Evolutionary conservation across 441 rosid species (phyloP), one percentile per base, ranked within the genome.

Genomic region (Eruca vesicaria): DNA sequence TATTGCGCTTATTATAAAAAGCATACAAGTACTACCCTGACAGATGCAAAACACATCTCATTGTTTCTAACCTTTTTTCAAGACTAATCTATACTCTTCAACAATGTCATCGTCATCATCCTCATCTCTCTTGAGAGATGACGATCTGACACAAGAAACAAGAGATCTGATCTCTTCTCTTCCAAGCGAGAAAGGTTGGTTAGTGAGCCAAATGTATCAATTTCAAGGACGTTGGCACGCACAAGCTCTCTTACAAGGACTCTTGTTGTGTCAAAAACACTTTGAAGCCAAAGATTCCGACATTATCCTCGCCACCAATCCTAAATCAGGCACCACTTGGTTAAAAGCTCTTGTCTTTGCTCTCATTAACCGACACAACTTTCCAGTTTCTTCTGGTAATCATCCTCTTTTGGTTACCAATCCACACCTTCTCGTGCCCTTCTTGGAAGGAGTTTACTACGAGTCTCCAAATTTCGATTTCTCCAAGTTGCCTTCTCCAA

Each of bases 291-390:
- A 66, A 15, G 66, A 73, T 41, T 74, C 82, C 0, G 91, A 88
- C 66, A 52, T 86, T 52, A 59, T 88, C 76, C 84, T 91, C 1
- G 81, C 76, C 43, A 81, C 91, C 50, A 74, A 72, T 55, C 90
- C 91, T 1, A 91, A 91, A 71, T 79, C 86, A 36, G 93, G 97
- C 73, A 86, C 92, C 57, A 87, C 92, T 7, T 87, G 97, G 94
- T 65, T 91, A 6, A 84, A 89, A 56, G 85, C 94, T 58, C 52
- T 91, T 23, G 35, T 81, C 15, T 90, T 87, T 56, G 84, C 91
- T 16, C 69, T 83, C 19, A 9, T 86, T 16, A 82, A 89, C 52
- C 75, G 89, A 6, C 31, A n/a, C 6, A 57, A 18, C 63, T 77
- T 69, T 26, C 75, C 80, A n/a, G 29, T 82, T 62, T 35, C 75